These are phyloP conservation scores for Pichia kluyveri DNA, from an alignment of 805 yeast genomes.

Conservation along the genomic window DNA sequence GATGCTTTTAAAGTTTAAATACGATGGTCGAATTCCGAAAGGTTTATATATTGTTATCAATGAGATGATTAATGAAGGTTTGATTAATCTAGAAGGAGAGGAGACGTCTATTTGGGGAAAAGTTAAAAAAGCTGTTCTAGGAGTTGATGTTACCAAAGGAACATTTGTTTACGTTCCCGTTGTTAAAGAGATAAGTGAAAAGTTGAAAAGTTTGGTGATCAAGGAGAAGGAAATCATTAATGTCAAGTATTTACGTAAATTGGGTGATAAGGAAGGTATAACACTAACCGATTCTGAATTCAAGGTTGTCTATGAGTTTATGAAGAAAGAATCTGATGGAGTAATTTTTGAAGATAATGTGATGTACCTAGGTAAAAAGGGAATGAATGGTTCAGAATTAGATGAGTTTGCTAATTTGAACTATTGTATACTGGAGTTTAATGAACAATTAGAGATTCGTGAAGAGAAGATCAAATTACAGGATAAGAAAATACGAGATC, in stretches of 20 bases:
- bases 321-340: too few relatives aligned
- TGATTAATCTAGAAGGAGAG: not conserved
- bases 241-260: too few relatives aligned
- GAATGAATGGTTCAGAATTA: too few relatives aligned
- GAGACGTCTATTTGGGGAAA: not conserved
- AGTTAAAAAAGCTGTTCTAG: not conserved
- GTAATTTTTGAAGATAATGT: too few relatives aligned
- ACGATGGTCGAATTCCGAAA: constrained; percentile 2
- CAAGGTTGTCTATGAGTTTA: too few relatives aligned
- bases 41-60: constrained; percentile 4
- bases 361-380: too few relatives aligned
- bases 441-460: not conserved
- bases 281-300: too few relatives aligned
- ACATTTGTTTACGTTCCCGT: not conserved
- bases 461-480: constrained; percentile 7
- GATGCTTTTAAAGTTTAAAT: constrained; percentile 9
- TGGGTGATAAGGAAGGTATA: too few relatives aligned
- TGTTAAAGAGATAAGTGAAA: not conserved
- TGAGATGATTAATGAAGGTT: constrained; percentile 1
- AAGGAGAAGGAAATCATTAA: not conserved
- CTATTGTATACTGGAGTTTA: too few relatives aligned
- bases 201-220: not conserved
- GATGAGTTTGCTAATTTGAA: too few relatives aligned
- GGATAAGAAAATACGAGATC: constrained; percentile 8
- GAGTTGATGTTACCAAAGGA: not conserved